These are phyloP conservation scores for Rhodotorula toruloides DNA, from an alignment of 768 basidiomycete genomes.

Conservation along the genomic window DNA sequence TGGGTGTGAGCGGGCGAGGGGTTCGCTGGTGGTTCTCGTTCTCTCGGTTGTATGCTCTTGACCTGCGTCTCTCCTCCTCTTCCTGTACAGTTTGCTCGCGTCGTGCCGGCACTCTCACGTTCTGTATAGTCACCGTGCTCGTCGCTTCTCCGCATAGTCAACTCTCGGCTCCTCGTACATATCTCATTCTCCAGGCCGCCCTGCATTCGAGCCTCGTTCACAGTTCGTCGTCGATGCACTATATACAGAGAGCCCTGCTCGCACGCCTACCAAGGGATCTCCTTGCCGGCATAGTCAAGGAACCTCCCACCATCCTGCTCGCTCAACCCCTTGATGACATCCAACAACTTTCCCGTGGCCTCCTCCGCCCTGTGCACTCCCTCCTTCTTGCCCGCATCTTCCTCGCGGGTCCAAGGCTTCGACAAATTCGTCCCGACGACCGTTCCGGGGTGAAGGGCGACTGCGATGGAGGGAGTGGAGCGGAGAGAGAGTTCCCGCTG, in stretches of 20 bases:
- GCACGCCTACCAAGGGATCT: slow-evolving; percentile 22
- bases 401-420: slow-evolving; percentile 38
- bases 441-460: slow-evolving; percentile 41
- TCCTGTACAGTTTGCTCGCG: background rate
- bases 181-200: too few relatives aligned
- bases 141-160: too few relatives aligned
- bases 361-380: slow-evolving; percentile 47
- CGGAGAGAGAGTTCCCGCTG: slow-evolving; percentile 47
- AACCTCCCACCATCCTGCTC: slow-evolving; percentile 35
- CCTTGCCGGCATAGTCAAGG: slow-evolving; percentile 37
- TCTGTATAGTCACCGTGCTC: too few relatives aligned
- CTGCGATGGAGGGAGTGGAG: slow-evolving; percentile 19
- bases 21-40: background rate
- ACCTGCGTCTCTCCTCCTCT: too few relatives aligned
- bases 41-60: background rate
- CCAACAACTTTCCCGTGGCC: slow-evolving; percentile 31
- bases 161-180: too few relatives aligned
- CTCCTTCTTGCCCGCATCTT: slow-evolving; percentile 44
- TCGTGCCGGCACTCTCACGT: background rate
- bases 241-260: background rate
- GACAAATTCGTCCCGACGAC: slow-evolving; percentile 39
- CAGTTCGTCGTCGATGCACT: too few relatives aligned
- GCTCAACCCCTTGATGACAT: slow-evolving; percentile 31
- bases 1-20: background rate
- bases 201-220: too few relatives aligned